Percentiles rank a stretch among this genome's conserved stretches.
These are phyloP conservation scores for Arthrobotrys sphaeroides DNA, from an alignment of 2,329 filamentous ascomycete genomes.

Conservation along the genomic window DNA sequence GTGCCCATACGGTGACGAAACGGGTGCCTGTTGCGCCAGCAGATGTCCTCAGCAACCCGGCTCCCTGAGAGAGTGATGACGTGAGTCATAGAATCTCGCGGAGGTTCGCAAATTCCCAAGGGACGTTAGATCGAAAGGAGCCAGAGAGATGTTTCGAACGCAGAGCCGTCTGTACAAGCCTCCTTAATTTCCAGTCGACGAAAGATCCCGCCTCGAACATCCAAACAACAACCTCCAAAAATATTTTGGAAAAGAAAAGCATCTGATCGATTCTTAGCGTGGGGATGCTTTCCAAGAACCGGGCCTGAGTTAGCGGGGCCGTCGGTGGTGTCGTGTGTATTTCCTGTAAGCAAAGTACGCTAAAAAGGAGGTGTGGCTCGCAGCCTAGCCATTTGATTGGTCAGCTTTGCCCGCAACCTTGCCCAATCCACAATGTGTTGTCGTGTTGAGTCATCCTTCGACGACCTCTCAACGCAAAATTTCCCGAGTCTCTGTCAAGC, in stretches of 20 bases:
- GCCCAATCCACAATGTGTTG: conserved; percentile 21
- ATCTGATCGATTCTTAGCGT: conserved; percentile 37
- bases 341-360: conserved; percentile 13
- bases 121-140: no score
- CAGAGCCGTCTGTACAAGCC: conserved; percentile 41
- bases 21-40: conserved; percentile 48
- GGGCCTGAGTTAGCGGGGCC: conserved; percentile 49
- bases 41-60: neutral
- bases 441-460: conserved; percentile 42
- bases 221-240: conserved; percentile 35
- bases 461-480: conserved; percentile 19
- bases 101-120: conserved; percentile 52
- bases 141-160: conserved; percentile 42
- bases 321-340: conserved; percentile 39
- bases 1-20: conserved; percentile 46
- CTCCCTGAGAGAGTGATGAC: conserved; percentile 26
- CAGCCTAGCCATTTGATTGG: conserved; percentile 23
- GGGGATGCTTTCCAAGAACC: conserved; percentile 33
- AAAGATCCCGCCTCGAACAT: conserved; percentile 29
- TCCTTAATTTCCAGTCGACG: conserved; percentile 50
- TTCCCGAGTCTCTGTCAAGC: conserved; percentile 24
- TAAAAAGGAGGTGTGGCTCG: conserved; percentile 34
- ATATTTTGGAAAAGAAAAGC: conserved; percentile 20
- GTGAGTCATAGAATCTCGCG: conserved; percentile 53
- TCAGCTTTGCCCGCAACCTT: neutral